Base-by-base conservation (phyloP, 352 stramenopile genomes). In the Phytophthora citrophthora region DNA sequence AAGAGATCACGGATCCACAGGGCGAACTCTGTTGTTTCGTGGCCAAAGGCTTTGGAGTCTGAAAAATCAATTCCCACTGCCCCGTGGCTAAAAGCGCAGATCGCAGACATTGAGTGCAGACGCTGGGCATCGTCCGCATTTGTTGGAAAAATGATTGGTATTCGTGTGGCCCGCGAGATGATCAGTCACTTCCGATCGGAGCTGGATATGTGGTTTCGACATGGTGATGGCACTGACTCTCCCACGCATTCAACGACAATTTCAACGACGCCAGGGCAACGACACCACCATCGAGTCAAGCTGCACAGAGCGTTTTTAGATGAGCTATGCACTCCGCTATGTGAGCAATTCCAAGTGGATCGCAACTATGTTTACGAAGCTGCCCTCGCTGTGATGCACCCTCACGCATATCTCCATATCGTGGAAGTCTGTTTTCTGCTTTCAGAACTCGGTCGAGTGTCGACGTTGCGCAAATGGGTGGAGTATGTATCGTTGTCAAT, bases 111-210 rank as follows among this genome's bases (percentile, higher is more conserved):
- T 40, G 87, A 95, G 60, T 95, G 87, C 64, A 68, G 87, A n/a
- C 70, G 84, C 8, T 93, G 83, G 85, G 83, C 87, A 38, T 95
- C 87, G 26, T 95, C 84, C 20, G 85, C 85, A 4, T 94, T 95
- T 75, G 87, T 95, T 18, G 87, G 84, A 4, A 95, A 94, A 46
- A 91, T 94, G 82, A 89, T 95, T 61, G 87, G 87, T 6, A 89
- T 94, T 49, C 84, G 83, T 23, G 85, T 95, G 2, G 85, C 87
- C 16, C 78, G 86, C 4, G 84, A 94, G 57, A 93, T 95, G 85
- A 95, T 95, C 41, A 90, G 74, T 18, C 79, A 93, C 50, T 94
- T 93, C 55, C 80, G 87, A n/a, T 57, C 64, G 13, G 80, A 89
- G 39, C 55, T 93, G 38, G 76, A 89, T 53, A 59, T 76, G 31